Conservation (phyloP, 2,329 filamentous ascomycete genomes). For the Teratosphaeria pseudoeucalypti region DNA sequence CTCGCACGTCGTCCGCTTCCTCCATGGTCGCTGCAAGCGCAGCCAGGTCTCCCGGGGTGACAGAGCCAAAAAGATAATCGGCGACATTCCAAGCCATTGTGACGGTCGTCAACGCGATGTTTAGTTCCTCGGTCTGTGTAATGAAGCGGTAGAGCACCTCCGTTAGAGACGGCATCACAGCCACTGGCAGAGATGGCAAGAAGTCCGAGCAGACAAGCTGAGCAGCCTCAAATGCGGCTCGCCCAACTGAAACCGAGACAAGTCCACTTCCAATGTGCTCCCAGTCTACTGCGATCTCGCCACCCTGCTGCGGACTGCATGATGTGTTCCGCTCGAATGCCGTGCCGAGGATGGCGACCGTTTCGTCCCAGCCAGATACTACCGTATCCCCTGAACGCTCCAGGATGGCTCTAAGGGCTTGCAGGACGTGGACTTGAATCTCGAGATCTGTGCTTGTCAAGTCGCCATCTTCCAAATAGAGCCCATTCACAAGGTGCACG, state of each 20-base stretch:
- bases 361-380: constrained; percentile 71
- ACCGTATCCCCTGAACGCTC: constrained; percentile 83
- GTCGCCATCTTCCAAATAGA: constrained; percentile 19
- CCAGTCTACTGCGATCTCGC: constrained; percentile 19
- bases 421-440: constrained; percentile 62
- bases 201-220: constrained; percentile 96
- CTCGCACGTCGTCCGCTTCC: constrained; percentile 14
- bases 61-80: constrained; percentile 59
- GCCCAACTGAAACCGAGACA: constrained; percentile 62
- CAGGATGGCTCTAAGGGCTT: constrained; percentile 59
- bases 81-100: constrained; percentile 95
- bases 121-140: constrained; percentile 80
- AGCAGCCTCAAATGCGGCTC: constrained; percentile 77
- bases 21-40: constrained; percentile 10
- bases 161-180: constrained; percentile 67
- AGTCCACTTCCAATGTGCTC: constrained; percentile 22
- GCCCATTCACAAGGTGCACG: constrained; percentile 37
- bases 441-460: constrained; percentile 25
- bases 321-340: constrained; percentile 49
- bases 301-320: constrained; percentile 4
- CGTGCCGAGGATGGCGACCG: constrained; percentile 75
- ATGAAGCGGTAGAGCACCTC: constrained; percentile 85
- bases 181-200: constrained; percentile 56
- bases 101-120: constrained; percentile 90
- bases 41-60: constrained; percentile 29